Evolutionary conservation across 495 filamentous ascomycete genomes (phyloP).

Genomic region (Aspergillus conjunctus): DNA sequence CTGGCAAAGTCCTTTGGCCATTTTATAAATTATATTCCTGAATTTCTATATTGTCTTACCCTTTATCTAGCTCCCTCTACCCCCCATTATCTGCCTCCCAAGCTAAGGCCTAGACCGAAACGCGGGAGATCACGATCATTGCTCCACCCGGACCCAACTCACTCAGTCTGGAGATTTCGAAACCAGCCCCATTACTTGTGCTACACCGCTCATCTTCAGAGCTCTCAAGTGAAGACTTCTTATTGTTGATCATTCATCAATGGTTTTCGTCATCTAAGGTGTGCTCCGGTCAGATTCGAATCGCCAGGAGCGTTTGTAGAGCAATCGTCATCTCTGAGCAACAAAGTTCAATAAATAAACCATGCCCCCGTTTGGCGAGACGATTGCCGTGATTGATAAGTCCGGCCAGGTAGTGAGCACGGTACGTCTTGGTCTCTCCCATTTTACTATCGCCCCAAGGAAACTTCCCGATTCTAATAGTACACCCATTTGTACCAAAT

Average conservation of each 20-base stretch:
- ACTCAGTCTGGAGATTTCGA: constrained; percentile 21
- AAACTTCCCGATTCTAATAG: constrained; percentile 27
- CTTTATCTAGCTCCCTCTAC: background rate
- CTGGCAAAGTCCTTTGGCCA: background rate
- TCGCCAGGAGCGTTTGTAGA: constrained; percentile 16
- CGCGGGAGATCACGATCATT: constrained; percentile 12
- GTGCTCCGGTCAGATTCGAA: constrained; percentile 11
- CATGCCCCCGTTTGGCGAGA: constrained; percentile 62
- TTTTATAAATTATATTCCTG: background rate
- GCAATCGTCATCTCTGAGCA: constrained; percentile 16
- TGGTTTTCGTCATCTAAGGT: constrained; percentile 19
- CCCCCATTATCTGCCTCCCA: background rate
- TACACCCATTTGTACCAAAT: constrained; percentile 8
- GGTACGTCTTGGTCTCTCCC: constrained; percentile 52
- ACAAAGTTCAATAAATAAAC: constrained; percentile 5
- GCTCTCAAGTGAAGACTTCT: constrained; percentile 11
- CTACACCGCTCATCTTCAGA: constrained; percentile 31
- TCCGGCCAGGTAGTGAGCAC: constrained; percentile 92
- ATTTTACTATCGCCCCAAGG: background rate
- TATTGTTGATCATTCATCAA: constrained; percentile 17
- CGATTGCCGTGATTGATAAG: constrained; percentile 87
- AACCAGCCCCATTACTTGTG: constrained; percentile 11
- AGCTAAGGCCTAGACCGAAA: constrained; percentile 22
- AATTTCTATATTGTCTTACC: background rate
- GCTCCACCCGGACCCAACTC: constrained; percentile 22